Percentiles rank a stretch among this genome's conserved stretches.
Conservation (phyloP, 257 asterid genomes). For the Gentiana macrophylla region DNA sequence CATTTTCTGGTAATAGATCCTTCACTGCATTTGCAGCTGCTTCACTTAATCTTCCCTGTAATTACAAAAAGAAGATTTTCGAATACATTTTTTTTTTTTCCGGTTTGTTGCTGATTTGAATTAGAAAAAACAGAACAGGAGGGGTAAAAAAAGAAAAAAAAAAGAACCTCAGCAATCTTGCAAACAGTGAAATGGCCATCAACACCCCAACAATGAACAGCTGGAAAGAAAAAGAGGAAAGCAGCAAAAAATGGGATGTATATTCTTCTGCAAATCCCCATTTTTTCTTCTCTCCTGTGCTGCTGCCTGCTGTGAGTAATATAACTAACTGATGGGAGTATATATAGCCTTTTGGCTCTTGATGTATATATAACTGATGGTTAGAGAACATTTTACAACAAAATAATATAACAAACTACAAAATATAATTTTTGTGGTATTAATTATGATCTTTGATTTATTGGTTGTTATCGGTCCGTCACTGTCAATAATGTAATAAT, state of each 20-base stretch:
- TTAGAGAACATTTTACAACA: no score
- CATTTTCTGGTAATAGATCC: conserved; percentile 42
- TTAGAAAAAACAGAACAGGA: background rate
- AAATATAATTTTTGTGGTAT: no score
- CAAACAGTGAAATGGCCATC: conserved; percentile 76
- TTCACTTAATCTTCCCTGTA: conserved; percentile 52
- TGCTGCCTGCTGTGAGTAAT: no score
- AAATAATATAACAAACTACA: no score
- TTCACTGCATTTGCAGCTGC: conserved; percentile 68
- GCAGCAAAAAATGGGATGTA: conserved; percentile 16
- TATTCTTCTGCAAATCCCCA: conserved; percentile 17
- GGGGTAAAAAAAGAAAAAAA: background rate
- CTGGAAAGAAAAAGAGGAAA: conserved; percentile 25
- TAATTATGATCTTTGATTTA: no score
- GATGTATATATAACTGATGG: background rate
- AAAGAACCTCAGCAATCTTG: conserved; percentile 61
- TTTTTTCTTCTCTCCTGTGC: conserved; percentile 9
- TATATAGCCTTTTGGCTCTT: background rate
- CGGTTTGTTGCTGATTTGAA: no score
- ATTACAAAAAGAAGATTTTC: background rate
- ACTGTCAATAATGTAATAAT: no score
- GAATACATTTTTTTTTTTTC: no score
- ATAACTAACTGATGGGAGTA: background rate
- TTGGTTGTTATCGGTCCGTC: no score
- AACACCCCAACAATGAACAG: conserved; percentile 63